Evolutionary conservation across 2,329 filamentous ascomycete genomes (phyloP).

Genomic region (Claviceps maximensis): DNA sequence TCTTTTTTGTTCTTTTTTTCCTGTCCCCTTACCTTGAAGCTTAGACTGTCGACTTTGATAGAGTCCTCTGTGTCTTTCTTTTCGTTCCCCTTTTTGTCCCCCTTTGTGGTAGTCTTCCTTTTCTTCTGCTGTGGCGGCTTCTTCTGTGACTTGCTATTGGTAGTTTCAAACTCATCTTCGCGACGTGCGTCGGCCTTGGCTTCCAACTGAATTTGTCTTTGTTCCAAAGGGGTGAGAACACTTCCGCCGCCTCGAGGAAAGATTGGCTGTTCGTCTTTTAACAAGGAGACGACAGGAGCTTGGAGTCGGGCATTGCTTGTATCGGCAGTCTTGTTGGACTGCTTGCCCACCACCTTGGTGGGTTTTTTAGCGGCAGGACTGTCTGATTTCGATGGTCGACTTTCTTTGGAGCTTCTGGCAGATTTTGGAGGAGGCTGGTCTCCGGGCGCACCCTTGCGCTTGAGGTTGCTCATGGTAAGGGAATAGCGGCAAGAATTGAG

Average conservation of each 20-base stretch:
- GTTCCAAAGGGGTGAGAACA: slow-evolving; percentile 80
- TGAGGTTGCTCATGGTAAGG: slow-evolving; percentile 40
- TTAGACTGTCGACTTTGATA: slow-evolving; percentile 73
- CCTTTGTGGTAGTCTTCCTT: slow-evolving; percentile 39
- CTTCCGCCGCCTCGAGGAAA: slow-evolving; percentile 91
- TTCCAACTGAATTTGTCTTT: slow-evolving; percentile 91
- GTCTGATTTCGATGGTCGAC: slow-evolving; percentile 35
- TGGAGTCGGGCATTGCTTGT: slow-evolving; percentile 15
- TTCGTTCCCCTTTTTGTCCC: slow-evolving; percentile 38
- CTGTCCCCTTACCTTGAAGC: slow-evolving; percentile 83
- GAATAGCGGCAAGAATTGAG: neutral
- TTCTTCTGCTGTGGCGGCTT: slow-evolving; percentile 37
- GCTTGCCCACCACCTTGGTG: slow-evolving; percentile 9
- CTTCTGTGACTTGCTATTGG: slow-evolving; percentile 24
- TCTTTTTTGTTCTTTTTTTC: too few relatives aligned
- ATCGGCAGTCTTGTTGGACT: slow-evolving; percentile 19
- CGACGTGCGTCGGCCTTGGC: slow-evolving; percentile 85
- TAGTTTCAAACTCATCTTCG: slow-evolving; percentile 56
- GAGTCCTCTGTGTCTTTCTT: slow-evolving; percentile 31
- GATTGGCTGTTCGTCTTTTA: slow-evolving; percentile 70
- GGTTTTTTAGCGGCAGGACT: slow-evolving; percentile 16
- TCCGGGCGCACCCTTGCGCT: slow-evolving; percentile 44
- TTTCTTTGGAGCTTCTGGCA: slow-evolving; percentile 31
- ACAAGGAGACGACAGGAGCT: slow-evolving; percentile 28
- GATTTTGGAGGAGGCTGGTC: slow-evolving; percentile 36